phyloP scores from a whole-genome alignment of 768 basidiomycete species.

The Leccinellum rugosiceps region DNA sequence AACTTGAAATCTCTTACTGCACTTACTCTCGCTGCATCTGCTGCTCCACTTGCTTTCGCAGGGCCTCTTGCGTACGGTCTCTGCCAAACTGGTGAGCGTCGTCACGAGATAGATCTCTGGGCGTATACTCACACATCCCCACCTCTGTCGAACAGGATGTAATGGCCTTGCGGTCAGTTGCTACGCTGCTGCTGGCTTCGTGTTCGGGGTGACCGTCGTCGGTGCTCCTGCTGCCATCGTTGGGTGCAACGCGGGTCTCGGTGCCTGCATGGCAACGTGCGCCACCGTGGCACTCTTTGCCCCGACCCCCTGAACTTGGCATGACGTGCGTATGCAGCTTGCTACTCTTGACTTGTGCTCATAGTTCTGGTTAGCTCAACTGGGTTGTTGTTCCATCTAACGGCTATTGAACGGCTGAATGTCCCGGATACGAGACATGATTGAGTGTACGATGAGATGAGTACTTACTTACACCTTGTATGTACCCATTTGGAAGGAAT shows the following conservation, averaged over 20 bases:
- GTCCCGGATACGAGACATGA: neutral
- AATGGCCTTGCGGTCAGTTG: slow-evolving; percentile 21
- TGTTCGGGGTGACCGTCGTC: slow-evolving; percentile 22
- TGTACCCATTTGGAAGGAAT: neutral
- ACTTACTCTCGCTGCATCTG: slow-evolving; percentile 17
- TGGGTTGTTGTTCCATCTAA: neutral
- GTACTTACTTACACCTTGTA: neutral
- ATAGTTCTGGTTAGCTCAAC: neutral
- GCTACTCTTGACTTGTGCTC: neutral
- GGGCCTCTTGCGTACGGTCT: slow-evolving; percentile 24
- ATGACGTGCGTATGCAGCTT: neutral
- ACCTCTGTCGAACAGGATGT: slow-evolving; percentile 14
- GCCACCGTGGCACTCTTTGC: slow-evolving; percentile 18
- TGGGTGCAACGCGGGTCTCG: slow-evolving; percentile 22
- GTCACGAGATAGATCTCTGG: neutral
- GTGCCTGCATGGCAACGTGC: slow-evolving; percentile 1
- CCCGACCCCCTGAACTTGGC: slow-evolving; percentile 18
- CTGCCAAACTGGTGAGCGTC: slow-evolving; percentile 21
- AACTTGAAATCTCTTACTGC: slow-evolving; percentile 22
- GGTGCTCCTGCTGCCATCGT: slow-evolving; percentile 19
- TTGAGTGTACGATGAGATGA: neutral
- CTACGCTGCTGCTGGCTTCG: slow-evolving; percentile 23
- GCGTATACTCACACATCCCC: neutral
- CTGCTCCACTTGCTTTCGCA: slow-evolving; percentile 8
- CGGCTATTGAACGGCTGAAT: neutral